A percentile compares a stretch with the other conserved stretches of the same genome.
These are phyloP conservation scores for Biscutella laevigata DNA, from an alignment of 441 rosid genomes.

Conservation along the genomic window DNA sequence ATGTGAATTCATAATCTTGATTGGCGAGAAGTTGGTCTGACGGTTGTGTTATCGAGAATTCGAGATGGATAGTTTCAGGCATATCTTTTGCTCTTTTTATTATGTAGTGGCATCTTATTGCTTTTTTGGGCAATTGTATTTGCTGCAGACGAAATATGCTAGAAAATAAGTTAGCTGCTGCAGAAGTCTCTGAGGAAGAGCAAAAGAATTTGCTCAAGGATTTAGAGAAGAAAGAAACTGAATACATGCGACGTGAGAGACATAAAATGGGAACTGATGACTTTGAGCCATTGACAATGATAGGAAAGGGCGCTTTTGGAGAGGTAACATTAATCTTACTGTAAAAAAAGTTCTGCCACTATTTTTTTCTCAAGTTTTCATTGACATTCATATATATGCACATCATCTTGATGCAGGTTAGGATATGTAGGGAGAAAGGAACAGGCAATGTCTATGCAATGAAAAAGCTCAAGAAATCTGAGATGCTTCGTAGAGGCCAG, in stretches of 20 bases:
- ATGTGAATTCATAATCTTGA: too few relatives aligned
- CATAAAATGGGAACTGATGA: constrained; percentile 96
- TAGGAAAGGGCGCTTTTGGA: constrained; percentile 93
- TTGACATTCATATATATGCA: too few relatives aligned
- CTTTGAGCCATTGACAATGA: constrained; percentile 91
- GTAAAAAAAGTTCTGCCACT: too few relatives aligned
- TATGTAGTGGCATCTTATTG: too few relatives aligned
- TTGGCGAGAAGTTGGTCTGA: too few relatives aligned
- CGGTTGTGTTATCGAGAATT: too few relatives aligned
- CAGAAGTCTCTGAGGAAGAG: constrained; percentile 75
- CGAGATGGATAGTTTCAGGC: too few relatives aligned
- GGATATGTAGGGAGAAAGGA: constrained; percentile 76
- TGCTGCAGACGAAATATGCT: constrained; percentile 59
- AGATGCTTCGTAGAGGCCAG: constrained; percentile 97
- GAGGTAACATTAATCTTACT: too few relatives aligned
- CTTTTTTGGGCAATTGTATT: neutral
- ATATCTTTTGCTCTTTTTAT: too few relatives aligned
- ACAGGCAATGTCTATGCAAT: constrained; percentile 82
- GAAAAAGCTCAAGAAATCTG: constrained; percentile 93
- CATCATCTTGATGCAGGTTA: constrained; percentile 36
- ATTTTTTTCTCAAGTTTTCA: too few relatives aligned
- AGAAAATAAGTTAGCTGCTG: constrained; percentile 84
- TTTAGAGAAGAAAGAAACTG: constrained; percentile 86
- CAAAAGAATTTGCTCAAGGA: constrained; percentile 63
- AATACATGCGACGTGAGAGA: constrained; percentile 86